Evolutionary conservation across 2,329 filamentous ascomycete species (phyloP), one percentile per base, ranked within the genome.

Genomic region (Sporothrix sp.): DNA sequence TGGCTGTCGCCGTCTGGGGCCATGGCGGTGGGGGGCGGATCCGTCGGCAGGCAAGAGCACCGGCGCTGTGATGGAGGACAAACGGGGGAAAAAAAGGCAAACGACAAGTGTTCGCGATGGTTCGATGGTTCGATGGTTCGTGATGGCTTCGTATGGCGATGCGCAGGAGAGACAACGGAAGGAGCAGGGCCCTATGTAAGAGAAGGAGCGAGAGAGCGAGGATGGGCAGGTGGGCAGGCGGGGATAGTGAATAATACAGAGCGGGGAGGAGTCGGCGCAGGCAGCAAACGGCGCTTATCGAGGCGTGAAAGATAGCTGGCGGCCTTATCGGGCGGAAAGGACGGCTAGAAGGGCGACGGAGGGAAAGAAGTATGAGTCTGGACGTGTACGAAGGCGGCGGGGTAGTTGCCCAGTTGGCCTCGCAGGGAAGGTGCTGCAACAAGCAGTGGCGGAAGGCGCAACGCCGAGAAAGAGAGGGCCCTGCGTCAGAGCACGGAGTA

Each of bases 221-320:
- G 30, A 36, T 21, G 33, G n/a, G 18, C 3, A 33, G 10, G 35
- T 28, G 18, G 20, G 21, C 11, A 23, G 28, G 30, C 27, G 43
- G 43, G 21, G 39, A 50, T 36, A 48, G 40, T 50, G 39, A 50
- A 38, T 50, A 42, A n/a, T n/a, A n/a, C 16, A n/a, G 11, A 36
- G 48, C 23, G 39, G 20, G 18, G 27, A 28, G 14, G 25, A 21
- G 28, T 18, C 14, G 30, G 27, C 42, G 43, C 30, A 45, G 42
- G 42, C 42, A 45, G 28, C 39, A 30, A n/a, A n/a, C n/a, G 25
- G 39, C 20, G 42, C 43, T 45, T 44, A 44, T 44, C 42, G 28
- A 45, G 43, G 43, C 43, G 25, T 35, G 43, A 25, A 14, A 7
- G 28, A 13, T 35, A 28, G 20, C 23, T 4, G 42, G n/a, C 35